phyloP scores from a whole-genome alignment of 257 asterid species.

The Plectranthus barbatus region DNA sequence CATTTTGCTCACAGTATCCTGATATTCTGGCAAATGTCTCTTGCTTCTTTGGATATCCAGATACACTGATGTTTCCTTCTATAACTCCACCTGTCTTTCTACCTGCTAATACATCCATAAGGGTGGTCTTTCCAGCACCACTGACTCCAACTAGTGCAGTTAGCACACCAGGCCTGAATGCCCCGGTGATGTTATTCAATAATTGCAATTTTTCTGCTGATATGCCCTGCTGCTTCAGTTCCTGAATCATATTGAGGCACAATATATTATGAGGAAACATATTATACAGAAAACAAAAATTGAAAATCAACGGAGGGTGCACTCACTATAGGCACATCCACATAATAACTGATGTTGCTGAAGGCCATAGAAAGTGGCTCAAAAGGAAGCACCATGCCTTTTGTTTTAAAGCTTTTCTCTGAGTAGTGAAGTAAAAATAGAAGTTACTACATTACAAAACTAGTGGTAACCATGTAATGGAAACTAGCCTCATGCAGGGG shows the following conservation, averaged over 20 bases:
- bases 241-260: constrained; percentile 35
- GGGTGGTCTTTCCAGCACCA: constrained; percentile 96
- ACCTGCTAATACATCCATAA: constrained; percentile 95
- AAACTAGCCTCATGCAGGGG: constrained; percentile 8
- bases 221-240: constrained; percentile 84
- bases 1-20: constrained; percentile 97
- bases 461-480: background rate
- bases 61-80: constrained; percentile 69
- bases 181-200: constrained; percentile 72
- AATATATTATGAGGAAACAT: constrained; percentile 8
- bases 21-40: constrained; percentile 93
- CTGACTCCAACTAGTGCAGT: constrained; percentile 93
- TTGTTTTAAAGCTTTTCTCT: constrained; percentile 75
- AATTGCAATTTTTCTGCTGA: constrained; percentile 67
- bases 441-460: background rate
- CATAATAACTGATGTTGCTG: constrained; percentile 77
- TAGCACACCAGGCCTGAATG: constrained; percentile 88
- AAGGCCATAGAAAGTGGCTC: constrained; percentile 83
- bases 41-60: constrained; percentile 83
- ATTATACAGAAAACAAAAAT: constrained; percentile 9
- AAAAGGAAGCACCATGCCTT: constrained; percentile 94
- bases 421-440: constrained; percentile 11
- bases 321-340: constrained; percentile 82
- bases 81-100: constrained; percentile 86
- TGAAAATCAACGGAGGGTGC: constrained; percentile 13